These are phyloP conservation scores for Ramaria sp. DNA, from an alignment of 768 basidiomycete genomes.

Conservation along the genomic window DNA sequence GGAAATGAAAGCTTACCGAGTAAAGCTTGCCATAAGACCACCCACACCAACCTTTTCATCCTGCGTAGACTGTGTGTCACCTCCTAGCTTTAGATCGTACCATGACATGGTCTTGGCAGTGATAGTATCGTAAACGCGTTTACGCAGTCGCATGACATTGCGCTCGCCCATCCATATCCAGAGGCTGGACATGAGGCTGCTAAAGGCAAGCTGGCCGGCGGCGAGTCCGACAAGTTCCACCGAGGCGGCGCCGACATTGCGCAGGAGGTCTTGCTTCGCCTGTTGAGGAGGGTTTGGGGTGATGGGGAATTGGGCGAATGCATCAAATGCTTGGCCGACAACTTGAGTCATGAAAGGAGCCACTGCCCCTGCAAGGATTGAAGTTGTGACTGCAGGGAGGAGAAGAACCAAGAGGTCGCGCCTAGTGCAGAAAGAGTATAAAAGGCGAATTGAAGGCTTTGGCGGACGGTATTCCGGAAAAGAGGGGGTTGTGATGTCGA, in stretches of 20 bases:
- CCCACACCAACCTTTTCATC: conserved; percentile 51
- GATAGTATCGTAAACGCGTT: conserved; percentile 57
- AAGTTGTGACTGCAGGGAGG: conserved; percentile 51
- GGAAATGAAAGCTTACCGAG: conserved; percentile 38
- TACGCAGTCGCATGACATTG: conserved; percentile 57
- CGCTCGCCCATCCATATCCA: conserved; percentile 88
- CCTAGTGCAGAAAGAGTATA: conserved; percentile 55
- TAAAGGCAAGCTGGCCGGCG: conserved; percentile 53
- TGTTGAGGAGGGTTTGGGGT: conserved; percentile 26
- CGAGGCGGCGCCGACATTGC: conserved; percentile 47
- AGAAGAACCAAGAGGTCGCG: conserved; percentile 47
- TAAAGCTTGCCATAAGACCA: conserved; percentile 89
- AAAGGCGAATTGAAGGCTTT: conserved; percentile 46
- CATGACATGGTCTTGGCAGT: conserved; percentile 70
- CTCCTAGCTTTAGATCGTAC: conserved; percentile 77
- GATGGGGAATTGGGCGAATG: conserved; percentile 50
- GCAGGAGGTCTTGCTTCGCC: conserved; percentile 42
- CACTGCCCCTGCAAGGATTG: conserved; percentile 54
- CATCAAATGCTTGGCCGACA: conserved; percentile 66
- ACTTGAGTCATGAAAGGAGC: conserved; percentile 83
- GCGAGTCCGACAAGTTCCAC: conserved; percentile 59
- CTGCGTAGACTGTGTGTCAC: conserved; percentile 31
- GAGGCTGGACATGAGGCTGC: conserved; percentile 61
- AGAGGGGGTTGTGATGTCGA: background rate
- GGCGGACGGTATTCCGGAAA: conserved; percentile 14